phyloP scores from a whole-genome alignment of 176 grass and related monocot species.

The Paspalum vaginatum region DNA sequence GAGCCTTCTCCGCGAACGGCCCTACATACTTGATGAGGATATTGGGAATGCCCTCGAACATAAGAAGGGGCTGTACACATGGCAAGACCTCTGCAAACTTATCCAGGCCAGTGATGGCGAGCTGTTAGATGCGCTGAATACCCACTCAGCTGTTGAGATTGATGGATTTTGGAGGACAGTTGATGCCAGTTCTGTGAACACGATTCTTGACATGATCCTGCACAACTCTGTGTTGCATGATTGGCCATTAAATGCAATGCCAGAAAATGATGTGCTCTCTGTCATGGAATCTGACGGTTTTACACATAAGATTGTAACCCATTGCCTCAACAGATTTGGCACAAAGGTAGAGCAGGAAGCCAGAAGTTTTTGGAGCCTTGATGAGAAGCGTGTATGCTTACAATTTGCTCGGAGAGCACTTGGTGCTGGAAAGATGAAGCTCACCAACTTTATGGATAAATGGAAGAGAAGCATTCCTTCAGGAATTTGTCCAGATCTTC shows the following conservation, averaged over 20 bases:
- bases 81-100: conserved; percentile 64
- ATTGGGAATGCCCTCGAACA: conserved; percentile 30
- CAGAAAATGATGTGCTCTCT: conserved; percentile 63
- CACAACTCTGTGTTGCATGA: conserved; percentile 84
- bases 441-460: conserved; percentile 72
- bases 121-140: conserved; percentile 65
- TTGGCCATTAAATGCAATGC: conserved; percentile 69
- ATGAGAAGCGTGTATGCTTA: conserved; percentile 67
- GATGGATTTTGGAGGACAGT: conserved; percentile 89
- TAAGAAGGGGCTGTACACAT: conserved; percentile 65
- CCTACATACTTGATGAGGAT: conserved; percentile 82
- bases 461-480: conserved; percentile 73
- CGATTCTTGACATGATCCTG: conserved; percentile 78
- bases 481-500: conserved; percentile 62
- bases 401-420: conserved; percentile 66
- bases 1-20: conserved; percentile 61
- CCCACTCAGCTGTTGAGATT: conserved; percentile 68
- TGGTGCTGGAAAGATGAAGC: conserved; percentile 72
- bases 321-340: conserved; percentile 77
- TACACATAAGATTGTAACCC: conserved; percentile 50
- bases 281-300: conserved; percentile 83
- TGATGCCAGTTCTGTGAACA: conserved; percentile 55
- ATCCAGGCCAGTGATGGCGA: conserved; percentile 91
- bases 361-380: conserved; percentile 58
- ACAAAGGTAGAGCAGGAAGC: conserved; percentile 49